Base-by-base conservation (phyloP, 768 basidiomycete genomes). In the Phanerochaete sordida region DNA sequence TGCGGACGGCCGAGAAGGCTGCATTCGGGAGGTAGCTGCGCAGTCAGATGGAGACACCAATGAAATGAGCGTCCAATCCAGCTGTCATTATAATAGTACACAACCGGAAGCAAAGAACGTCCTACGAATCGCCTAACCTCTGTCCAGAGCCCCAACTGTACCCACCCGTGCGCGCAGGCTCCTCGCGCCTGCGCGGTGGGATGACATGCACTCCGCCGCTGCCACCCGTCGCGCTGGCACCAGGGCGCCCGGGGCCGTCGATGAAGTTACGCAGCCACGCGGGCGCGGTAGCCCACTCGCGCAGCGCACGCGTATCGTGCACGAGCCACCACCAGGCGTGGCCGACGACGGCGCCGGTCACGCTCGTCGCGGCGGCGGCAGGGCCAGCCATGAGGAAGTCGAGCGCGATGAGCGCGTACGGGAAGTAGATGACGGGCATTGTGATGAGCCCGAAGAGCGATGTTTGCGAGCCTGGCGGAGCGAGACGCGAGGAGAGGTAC, bases 311-410 rank as follows among this genome's bases (percentile, higher is more conserved):
- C 74, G 31, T 75, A 74, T 26, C 83, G 81, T 79, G 85, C 8
- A 91, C 78, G 26, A 75, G 68, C 86, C 85, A 90, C 85, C 87
- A 92, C 89, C 91, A 94, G 9, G 83, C 69, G 69, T 95, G 91
- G 0, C 93, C 93, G 2, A 87, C 81, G 31, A 91, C 79, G 33
- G 88, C 80, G 8, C 93, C 93, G 0, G 86, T 85, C 50, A 91
- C 69, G 26, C 81, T 75, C 27, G 76, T 66, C 7, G 84, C 81
- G 3, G 86, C 88, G 2, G 79, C 82, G 1, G 60, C 39, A 0
- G 85, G 82, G 3, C 88, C 89, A 12, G 74, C 84, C 60, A 79
- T 79, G 66, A 94, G 68, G 49, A 90, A 69, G 71, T 95, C 93
- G 66, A 95, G 73, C 35, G 59, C 84, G 54, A 95, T 80, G 68